Evolutionary conservation across 164 flowering plant species (phyloP), one percentile per base, ranked within the genome.

Genomic region (Houttuynia cordata): DNA sequence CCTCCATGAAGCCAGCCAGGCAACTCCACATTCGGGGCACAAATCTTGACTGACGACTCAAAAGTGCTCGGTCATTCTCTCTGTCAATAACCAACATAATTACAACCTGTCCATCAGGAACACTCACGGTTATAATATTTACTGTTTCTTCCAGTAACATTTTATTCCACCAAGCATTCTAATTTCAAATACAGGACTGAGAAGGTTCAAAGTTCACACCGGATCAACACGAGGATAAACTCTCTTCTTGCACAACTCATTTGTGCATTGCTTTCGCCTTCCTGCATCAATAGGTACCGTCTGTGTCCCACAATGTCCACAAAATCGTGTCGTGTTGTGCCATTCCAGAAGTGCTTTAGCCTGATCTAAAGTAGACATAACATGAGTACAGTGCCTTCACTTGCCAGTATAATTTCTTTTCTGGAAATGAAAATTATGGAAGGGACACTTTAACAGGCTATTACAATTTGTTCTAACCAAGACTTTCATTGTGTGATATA

Each of bases 11-110:
- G 63, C 98, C 97, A 77, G 98, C 88, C 59, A 93, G 84, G 75
- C 94, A 87, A 68, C 94, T 93, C 98, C 98, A 93, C 96, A 93
- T 84, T 40, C 96, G 85, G 10, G 96, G 96, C 19, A 86, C 96
- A 76, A 74, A 90, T 74, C 90, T 80, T 51, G 96, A 81, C 60
- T 83, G 97, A 61, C 76, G 74, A 70, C 97, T 79, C 64, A 93
- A 63, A 39, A 93, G 79, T 53, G 74, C 98, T 70, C 91, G 85
- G 60, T 90, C 98, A 67, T 90, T 93, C 60, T 81, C 92, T 76
- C 69, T 84, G 59, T 93, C 98, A 24, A 93, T 86, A 54, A 93
- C 97, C 67, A 93, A 71, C 98, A 93, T 90, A 62, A 93, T 93
- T 51, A 86, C 98, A 64, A 89, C 98, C 98, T 91, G 85, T 70